Base-by-base conservation (phyloP, 495 filamentous ascomycete species). In the Annulohypoxylon stygium region DNA sequence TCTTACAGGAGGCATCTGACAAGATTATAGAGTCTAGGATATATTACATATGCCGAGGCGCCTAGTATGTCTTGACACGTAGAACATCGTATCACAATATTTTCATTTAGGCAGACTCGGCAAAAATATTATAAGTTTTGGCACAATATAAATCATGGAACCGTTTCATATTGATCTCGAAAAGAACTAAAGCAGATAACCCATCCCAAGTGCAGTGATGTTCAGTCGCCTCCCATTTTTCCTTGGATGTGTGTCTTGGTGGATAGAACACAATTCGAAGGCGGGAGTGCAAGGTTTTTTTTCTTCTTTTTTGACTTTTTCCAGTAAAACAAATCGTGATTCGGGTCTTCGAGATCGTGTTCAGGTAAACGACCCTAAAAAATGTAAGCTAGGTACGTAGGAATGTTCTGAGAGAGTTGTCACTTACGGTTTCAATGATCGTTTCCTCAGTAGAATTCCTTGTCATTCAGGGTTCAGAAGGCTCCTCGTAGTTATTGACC, bases 111-210 rank as follows among this genome's bases (percentile, higher is more conserved):
- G 3, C 14, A 4, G 12, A 43, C 4, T 43, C 14, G 4, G 12
- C 39, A 43, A n/a, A 4, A 2, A 14, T 4, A 41, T 30, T 6
- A 30, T 3, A 3, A 30, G 30, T 30, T 6, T 30, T 6, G 4
- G 39, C 39, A 43, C 12, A 14, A 43, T 43, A 14, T 14, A 43
- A 14, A n/a, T 51, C 26, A 23, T 25, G 43, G n/a, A 47, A 47
- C 43, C 43, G 43, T 47, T 47, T 47, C 43, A 8, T 47, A 47
- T 47, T 47, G 8, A 16, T 47, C n/a, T 47, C 43, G 43, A 39
- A 12, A 10, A 12, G 36, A 39, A 39, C 36, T 39, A 43, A 11
- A 43, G 39, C 12, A 43, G 12, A 14, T 43, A 43, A 11, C 39
- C 14, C 16, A 47, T 8, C n/a, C 4, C 43, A 6, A 7, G 43